phyloP scores from a whole-genome alignment of 768 basidiomycete species.

The Leccinellum albellum region DNA sequence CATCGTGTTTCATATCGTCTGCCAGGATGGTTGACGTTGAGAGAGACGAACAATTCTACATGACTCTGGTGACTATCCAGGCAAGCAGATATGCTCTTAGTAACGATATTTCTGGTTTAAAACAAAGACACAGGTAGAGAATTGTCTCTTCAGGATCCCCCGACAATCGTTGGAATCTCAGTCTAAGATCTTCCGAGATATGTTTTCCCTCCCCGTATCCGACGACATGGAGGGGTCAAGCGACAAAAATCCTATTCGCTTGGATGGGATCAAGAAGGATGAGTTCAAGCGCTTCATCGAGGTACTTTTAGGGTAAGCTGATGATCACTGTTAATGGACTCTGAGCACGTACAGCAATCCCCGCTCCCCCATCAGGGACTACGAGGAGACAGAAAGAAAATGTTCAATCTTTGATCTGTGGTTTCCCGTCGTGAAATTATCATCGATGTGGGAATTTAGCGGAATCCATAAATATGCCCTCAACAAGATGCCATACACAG shows the following conservation, averaged over 20 bases:
- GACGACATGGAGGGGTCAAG: conserved; percentile 15
- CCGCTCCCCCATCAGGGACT: neutral
- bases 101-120: neutral
- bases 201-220: conserved; percentile 22
- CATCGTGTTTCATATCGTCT: neutral
- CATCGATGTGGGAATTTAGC: conserved; percentile 38
- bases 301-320: conserved; percentile 20
- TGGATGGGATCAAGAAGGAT: conserved; percentile 18
- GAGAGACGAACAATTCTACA: conserved; percentile 14
- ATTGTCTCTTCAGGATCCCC: conserved; percentile 27
- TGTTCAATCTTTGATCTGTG: conserved; percentile 25
- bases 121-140: conserved; percentile 22
- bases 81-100: neutral
- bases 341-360: neutral
- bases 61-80: conserved; percentile 17
- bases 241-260: conserved; percentile 22
- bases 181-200: conserved; percentile 24
- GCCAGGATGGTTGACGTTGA: neutral
- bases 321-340: neutral
- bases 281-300: conserved; percentile 27
- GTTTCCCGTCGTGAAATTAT: conserved; percentile 37
- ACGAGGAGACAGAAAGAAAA: neutral
- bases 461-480: conserved; percentile 30
- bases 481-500: conserved; percentile 21
- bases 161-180: conserved; percentile 18